Evolutionary conservation across 2,329 filamentous ascomycete species (phyloP).

Genomic region (Beauveria varroae): DNA sequence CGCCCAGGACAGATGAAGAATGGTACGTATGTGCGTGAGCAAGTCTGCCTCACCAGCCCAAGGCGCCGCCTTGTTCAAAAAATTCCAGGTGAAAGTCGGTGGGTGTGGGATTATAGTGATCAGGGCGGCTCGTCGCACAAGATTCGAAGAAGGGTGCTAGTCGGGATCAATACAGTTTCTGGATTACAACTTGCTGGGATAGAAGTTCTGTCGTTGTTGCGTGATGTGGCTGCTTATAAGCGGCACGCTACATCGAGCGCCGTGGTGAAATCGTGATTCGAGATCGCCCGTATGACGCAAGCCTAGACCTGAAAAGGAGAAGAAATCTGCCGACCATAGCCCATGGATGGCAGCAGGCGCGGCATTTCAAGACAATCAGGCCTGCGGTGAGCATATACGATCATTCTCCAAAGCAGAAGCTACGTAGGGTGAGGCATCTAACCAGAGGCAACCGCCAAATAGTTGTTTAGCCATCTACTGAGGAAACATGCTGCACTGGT

Average conservation of each 20-base stretch:
- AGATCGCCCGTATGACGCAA: background rate
- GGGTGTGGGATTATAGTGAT: background rate
- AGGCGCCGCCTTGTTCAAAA: background rate
- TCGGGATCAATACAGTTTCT: background rate
- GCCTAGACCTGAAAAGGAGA: background rate
- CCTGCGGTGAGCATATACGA: too few species aligned
- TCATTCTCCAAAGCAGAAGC: too few species aligned
- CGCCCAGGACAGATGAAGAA: background rate
- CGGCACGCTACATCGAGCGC: background rate
- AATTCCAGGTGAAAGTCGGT: background rate
- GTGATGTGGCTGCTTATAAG: constrained; percentile 3
- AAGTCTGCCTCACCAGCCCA: background rate
- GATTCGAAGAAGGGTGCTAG: background rate
- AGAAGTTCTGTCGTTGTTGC: background rate
- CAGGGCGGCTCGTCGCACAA: background rate
- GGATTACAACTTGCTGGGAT: too few species aligned
- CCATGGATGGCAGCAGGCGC: too few species aligned
- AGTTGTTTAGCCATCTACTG: background rate
- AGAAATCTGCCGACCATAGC: too few species aligned
- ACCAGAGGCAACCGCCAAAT: too few species aligned
- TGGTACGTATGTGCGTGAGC: background rate
- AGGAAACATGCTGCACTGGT: background rate
- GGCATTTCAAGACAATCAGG: too few species aligned
- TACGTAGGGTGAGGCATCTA: too few species aligned
- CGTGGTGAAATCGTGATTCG: background rate